These are phyloP conservation scores for Podospora fimiseda DNA, from an alignment of 495 filamentous ascomycete species.

Conservation along the genomic window DNA sequence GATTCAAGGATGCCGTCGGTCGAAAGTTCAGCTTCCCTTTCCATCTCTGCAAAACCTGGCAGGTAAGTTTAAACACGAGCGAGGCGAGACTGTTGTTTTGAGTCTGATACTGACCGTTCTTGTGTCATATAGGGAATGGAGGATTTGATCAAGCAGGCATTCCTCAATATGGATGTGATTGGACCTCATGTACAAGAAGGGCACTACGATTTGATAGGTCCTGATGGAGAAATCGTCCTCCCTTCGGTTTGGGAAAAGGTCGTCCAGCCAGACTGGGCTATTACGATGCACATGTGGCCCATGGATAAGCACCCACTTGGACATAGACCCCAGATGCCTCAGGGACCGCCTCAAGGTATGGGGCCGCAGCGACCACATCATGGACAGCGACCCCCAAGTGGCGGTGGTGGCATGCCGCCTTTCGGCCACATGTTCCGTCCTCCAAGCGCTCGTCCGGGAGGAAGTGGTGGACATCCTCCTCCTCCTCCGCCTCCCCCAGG, in stretches of 20 bases:
- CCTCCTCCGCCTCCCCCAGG: slow-evolving; percentile 15
- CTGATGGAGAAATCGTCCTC: slow-evolving; percentile 81
- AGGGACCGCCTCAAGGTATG: slow-evolving; percentile 17
- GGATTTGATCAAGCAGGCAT: slow-evolving; percentile 79
- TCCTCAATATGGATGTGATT: slow-evolving; percentile 75
- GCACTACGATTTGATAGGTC: slow-evolving; percentile 78
- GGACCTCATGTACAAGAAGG: slow-evolving; percentile 77
- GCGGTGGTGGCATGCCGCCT: slow-evolving; percentile 1
- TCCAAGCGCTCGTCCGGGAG: slow-evolving; percentile 12
- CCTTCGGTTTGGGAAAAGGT: slow-evolving; percentile 83
- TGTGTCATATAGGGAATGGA: slow-evolving; percentile 62
- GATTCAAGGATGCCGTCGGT: slow-evolving; percentile 82
- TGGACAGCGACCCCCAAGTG: background rate
- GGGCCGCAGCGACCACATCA: background rate
- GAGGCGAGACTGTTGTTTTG: background rate
- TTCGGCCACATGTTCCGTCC: slow-evolving; percentile 11
- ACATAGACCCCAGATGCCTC: slow-evolving; percentile 4
- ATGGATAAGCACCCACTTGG: slow-evolving; percentile 48
- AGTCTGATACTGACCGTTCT: background rate
- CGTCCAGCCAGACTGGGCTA: slow-evolving; percentile 77
- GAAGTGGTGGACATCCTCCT: slow-evolving; percentile 10
- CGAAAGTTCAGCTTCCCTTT: slow-evolving; percentile 83
- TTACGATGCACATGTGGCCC: slow-evolving; percentile 98
- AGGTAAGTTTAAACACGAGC: slow-evolving; percentile 44
- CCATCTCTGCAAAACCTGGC: slow-evolving; percentile 72